Evolutionary conservation across 257 asterid species (phyloP), one percentile per base, ranked within the genome.

Genomic region (Euphrasia confusa): DNA sequence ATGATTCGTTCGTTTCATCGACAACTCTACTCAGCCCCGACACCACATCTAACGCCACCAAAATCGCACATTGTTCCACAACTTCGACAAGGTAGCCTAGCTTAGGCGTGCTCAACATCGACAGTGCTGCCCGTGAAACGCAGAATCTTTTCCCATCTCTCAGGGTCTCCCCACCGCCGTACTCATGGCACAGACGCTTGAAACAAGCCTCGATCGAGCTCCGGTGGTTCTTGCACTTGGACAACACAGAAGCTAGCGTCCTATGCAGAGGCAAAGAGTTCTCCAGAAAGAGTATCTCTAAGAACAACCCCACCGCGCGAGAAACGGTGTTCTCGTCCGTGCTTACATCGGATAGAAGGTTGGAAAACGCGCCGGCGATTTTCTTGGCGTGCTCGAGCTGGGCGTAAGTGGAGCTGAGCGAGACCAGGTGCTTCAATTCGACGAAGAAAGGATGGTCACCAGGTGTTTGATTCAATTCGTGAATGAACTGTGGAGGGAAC

Each of bases 51-150:
- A 78, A 68, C 39, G 82, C 88, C 68, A 92, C 88, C 81, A 85
- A 70, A 72, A 80, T 58, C 14, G 95, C 91, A 42, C 93, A 83
- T 55, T 83, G 86, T 65, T 86, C 95, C 26, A 92, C 94, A 50
- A 85, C 83, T 56, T 86, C 89, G 58, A 82, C 94, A 42, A 92
- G 71, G 57, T 84, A 84, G 13, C 95, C 97, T 64, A 92, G 78
- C 52, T 92, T 89, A 32, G 97, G 91, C 4, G 94, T 86, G 75
- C 97, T 74, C 97, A 92, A 80, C 81, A 92, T 83, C 40, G 97
- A 83, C 67, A 92, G 64, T 2, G 99, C 99, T 7, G 81, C 99
- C 55, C 97, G 78, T 0, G 96, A 83, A 68, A 92, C 91, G 55
- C 91, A 81, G 68, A 92, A 92, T 64, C 91, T 78, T 68, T 71